These are phyloP conservation scores for Physcomitrellopsis africana DNA, from an alignment of 225 moss, liverwort and hornwort species.

Conservation along the genomic window DNA sequence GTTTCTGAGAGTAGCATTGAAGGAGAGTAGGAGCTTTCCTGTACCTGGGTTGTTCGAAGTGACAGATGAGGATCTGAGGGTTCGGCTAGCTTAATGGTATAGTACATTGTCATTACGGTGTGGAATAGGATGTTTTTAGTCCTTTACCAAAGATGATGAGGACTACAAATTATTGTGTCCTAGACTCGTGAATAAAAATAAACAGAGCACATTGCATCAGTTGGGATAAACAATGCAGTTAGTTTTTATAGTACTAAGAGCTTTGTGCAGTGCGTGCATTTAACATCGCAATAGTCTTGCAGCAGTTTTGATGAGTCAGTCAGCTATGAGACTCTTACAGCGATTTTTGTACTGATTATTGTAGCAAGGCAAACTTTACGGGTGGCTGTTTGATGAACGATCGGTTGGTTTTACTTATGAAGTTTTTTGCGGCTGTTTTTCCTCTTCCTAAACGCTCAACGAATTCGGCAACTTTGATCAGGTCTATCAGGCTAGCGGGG, in stretches of 20 bases:
- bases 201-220: too few species aligned
- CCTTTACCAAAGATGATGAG: too few species aligned
- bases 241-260: background rate
- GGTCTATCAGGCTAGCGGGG: background rate
- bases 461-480: constrained; percentile 13
- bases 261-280: background rate
- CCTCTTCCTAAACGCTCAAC: background rate
- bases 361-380: background rate
- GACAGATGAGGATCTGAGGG: too few species aligned
- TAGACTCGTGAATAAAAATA: too few species aligned
- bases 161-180: too few species aligned
- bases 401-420: background rate
- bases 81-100: too few species aligned
- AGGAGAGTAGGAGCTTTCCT: too few species aligned
- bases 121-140: too few species aligned
- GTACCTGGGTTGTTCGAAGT: too few species aligned
- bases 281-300: background rate
- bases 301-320: background rate
- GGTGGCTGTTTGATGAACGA: background rate
- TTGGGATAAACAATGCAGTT: too few species aligned
- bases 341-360: background rate
- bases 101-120: too few species aligned
- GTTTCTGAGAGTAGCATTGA: too few species aligned
- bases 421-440: background rate
- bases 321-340: background rate